These are phyloP conservation scores for Stachybotrys elegans DNA, from an alignment of 2,329 filamentous ascomycete genomes.

Conservation along the genomic window DNA sequence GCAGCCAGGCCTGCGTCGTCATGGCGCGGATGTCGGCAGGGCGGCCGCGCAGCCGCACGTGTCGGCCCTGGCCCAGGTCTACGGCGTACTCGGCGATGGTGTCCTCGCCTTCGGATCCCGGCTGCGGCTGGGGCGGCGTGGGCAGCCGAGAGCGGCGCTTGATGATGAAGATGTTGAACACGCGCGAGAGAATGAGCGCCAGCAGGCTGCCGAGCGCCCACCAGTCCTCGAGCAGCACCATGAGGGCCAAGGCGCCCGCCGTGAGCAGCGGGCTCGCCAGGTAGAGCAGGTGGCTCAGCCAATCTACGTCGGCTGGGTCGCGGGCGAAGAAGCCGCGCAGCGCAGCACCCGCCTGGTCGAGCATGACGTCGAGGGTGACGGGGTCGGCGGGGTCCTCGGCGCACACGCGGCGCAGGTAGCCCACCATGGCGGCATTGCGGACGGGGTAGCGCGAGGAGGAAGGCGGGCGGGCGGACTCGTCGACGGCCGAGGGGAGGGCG, in stretches of 20 bases:
- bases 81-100: constrained; percentile 41
- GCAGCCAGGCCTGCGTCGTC: constrained; percentile 52
- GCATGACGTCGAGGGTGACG: constrained; percentile 23
- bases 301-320: constrained; percentile 26
- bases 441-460: constrained; percentile 25
- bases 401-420: constrained; percentile 32
- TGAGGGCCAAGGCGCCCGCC: constrained; percentile 33
- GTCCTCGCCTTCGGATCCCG: constrained; percentile 5
- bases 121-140: constrained; percentile 3
- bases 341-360: constrained; percentile 15
- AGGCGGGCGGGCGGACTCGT: not conserved
- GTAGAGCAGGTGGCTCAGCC: constrained; percentile 44
- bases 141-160: constrained; percentile 37
- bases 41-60: constrained; percentile 47
- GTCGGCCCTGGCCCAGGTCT: constrained; percentile 45
- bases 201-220: constrained; percentile 44
- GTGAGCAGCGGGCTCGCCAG: constrained; percentile 43
- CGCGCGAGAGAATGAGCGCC: constrained; percentile 46
- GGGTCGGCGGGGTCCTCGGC: constrained; percentile 12
- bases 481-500: not conserved
- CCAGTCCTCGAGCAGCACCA: constrained; percentile 45
- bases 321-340: constrained; percentile 11
- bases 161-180: constrained; percentile 53
- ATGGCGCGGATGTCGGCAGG: constrained; percentile 55
- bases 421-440: constrained; percentile 47